Base-by-base conservation (phyloP, 23 red algal genomes). In the Gracilaria domingensis region DNA sequence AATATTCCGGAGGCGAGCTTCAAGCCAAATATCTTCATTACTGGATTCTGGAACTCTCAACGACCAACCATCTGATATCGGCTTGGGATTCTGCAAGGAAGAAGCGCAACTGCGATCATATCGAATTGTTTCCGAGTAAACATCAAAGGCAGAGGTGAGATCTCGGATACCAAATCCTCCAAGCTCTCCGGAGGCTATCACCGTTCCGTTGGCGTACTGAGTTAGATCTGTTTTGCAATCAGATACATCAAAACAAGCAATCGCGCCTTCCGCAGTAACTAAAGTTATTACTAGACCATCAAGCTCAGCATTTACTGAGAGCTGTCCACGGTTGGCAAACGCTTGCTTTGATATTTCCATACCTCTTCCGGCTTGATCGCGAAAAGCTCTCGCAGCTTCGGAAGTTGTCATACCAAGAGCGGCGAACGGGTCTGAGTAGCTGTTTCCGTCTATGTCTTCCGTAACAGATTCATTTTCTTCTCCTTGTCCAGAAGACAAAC, bases 351-450 rank as follows among this genome's bases (percentile, higher is more conserved):
- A 80, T 59, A 80, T 65, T 81, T 94, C 83, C 62, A 94, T 82
- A 5, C 92, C 83, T 40, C 74, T 83, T n/a, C 77, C 92, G 73
- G 92, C 92, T 72, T 94, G 83, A 25, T 87, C 72, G 26, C 83
- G 83, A 67, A 94, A 57, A 40, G 62, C 83, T 42, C 58, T 67
- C 12, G 82, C 92, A 47, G 92, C 92, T 21, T 59, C 83, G n/a
- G 92, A 94, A 4, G 92, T 94, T 26, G 92, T 94, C 74, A 80
- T 94, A 39, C 92, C 92, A 51, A 94, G 57, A 9, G 92, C 81
- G 20, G 82, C 83, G 77, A 94, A 94, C 4, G 92, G 92, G 71
- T 94, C 92, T 66, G 82, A 48, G 60, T 94, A 94, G 32, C 66
- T 71, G 33, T 36, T 75, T 21, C 59, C 70, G 8, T 70, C 74